A percentile compares a stretch with the other conserved stretches of the same genome.
phyloP scores from a whole-genome alignment of 768 basidiomycete genomes.

The Russula virescens region DNA sequence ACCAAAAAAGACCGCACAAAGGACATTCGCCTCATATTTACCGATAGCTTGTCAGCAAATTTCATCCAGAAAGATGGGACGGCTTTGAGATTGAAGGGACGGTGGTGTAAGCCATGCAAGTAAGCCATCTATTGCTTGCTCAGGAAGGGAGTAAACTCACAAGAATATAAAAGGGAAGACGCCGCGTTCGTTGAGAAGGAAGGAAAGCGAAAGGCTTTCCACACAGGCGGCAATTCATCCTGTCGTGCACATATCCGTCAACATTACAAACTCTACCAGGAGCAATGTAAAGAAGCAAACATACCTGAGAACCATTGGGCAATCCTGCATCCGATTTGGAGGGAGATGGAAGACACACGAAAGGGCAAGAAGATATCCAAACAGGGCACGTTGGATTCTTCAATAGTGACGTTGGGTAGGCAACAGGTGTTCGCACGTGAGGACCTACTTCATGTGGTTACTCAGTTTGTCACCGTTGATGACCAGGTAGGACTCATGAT shows the following conservation, averaged over 20 bases:
- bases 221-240: neutral
- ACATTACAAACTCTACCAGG: neutral
- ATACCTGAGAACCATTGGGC: neutral
- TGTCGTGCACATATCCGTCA: neutral
- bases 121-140: too few species aligned
- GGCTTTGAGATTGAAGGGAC: too few species aligned
- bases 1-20: too few species aligned
- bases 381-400: neutral
- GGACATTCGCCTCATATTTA: too few species aligned
- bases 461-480: neutral
- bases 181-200: too few species aligned
- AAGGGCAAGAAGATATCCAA: neutral
- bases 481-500: neutral
- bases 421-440: neutral
- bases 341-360: neutral
- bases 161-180: too few species aligned
- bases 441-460: neutral
- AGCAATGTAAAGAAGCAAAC: neutral
- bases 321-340: neutral
- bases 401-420: neutral
- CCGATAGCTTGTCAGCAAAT: too few species aligned
- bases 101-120: too few species aligned
- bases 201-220: neutral
- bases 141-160: too few species aligned
- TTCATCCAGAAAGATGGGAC: too few species aligned